Evolutionary conservation across 805 yeast genomes (phyloP).

Genomic region (Saccharomycopsis sp.): DNA sequence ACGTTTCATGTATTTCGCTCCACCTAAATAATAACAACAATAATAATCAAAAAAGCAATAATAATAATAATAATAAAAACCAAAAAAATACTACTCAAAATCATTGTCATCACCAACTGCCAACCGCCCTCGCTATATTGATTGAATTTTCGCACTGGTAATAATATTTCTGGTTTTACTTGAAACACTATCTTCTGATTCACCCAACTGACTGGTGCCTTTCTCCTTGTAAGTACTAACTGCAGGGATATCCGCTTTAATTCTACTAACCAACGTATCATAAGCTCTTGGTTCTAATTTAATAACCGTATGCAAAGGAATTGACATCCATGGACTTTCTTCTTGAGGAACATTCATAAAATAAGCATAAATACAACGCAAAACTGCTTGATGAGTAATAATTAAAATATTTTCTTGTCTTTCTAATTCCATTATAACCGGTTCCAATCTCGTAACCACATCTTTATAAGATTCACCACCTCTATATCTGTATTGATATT

Average conservation of each 20-base stretch:
- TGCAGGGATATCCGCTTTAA: conserved; percentile 95
- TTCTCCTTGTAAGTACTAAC: conserved; percentile 94
- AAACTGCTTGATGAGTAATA: conserved; percentile 95
- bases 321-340: conserved; percentile 98
- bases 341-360: conserved; percentile 98
- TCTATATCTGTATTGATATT: conserved; percentile 89
- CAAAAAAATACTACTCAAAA: too few species aligned
- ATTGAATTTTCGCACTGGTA: conserved; percentile 18
- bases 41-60: too few species aligned
- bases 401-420: conserved; percentile 93
- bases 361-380: conserved; percentile 94
- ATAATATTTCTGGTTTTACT: conserved; percentile 19
- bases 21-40: too few species aligned
- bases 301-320: conserved; percentile 91
- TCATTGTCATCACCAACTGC: too few species aligned
- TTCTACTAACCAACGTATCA: conserved; percentile 77
- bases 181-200: conserved; percentile 19
- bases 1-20: too few species aligned
- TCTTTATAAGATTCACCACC: conserved; percentile 98
- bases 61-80: too few species aligned
- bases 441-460: conserved; percentile 90
- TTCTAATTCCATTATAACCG: conserved; percentile 96
- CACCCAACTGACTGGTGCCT: conserved; percentile 60
- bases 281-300: conserved; percentile 94
- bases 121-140: conserved; percentile 1